phyloP scores from a whole-genome alignment of 2,329 filamentous ascomycete genomes.

The Coniochaeta sp. region DNA sequence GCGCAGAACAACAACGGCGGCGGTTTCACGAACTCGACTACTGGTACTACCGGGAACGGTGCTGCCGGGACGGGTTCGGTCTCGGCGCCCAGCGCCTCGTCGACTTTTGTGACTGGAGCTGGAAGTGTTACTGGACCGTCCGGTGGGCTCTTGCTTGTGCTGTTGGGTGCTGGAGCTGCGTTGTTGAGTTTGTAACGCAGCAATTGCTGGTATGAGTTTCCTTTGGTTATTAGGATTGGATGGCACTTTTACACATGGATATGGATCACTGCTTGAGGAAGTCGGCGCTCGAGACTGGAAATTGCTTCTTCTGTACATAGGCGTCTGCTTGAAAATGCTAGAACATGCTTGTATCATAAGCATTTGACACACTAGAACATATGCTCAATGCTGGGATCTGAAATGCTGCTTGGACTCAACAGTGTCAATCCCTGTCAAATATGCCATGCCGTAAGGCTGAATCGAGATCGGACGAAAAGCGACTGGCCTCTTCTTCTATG shows the following conservation, averaged over 20 bases:
- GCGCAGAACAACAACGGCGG: conserved; percentile 5
- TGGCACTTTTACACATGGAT: not conserved
- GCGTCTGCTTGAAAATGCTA: no score
- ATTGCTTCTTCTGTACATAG: not conserved
- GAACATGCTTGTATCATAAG: no score
- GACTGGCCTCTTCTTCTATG: not conserved
- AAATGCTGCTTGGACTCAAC: no score
- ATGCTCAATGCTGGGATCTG: no score
- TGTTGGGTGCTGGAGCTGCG: not conserved
- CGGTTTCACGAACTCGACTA: not conserved
- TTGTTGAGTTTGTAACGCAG: not conserved
- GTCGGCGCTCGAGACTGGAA: not conserved
- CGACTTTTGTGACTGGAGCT: not conserved
- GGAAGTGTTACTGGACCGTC: not conserved
- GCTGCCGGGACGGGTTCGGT: not conserved
- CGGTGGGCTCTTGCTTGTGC: not conserved
- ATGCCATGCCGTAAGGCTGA: not conserved
- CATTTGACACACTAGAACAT: no score
- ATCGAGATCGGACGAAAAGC: not conserved
- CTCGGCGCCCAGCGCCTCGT: not conserved
- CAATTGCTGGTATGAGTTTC: no score
- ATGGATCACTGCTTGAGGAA: not conserved
- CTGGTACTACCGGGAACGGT: not conserved
- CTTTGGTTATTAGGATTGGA: not conserved
- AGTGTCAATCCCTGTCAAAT: not conserved